Evolutionary conservation across 116 monocot species (phyloP), one percentile per base, ranked within the genome.

Genomic region (Thalassia testudinum): DNA sequence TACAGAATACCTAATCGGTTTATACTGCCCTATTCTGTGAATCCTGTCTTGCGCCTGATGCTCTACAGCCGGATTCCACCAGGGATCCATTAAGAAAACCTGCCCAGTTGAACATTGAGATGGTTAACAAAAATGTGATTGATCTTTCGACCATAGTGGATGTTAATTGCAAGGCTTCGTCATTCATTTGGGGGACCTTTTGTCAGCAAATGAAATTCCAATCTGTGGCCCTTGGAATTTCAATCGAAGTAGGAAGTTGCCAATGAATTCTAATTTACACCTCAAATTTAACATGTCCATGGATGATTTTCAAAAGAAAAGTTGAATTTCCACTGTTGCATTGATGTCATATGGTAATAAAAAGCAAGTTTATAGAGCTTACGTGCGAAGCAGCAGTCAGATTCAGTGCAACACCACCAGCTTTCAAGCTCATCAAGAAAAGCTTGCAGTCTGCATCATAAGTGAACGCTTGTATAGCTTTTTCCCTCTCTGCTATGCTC

Each of bases 1-100:
- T 34, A 34, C 0, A 38, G 19, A 7, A 27, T 15, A 89, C 91
- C 76, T 85, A 57, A 91, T 85, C 17, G 91, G 91, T 61, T 91
- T 91, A 56, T 69, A 81, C 47, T 91, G 85, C 15, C 85, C 91
- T 23, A 91, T 85, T 18, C 91, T 58, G 27, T 91, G 91, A 21
- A 91, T 91, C 42, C 91, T 58, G 59, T 91, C 91, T 48, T 91
- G 91, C 38, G 91, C 91, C 58, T 91, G 85, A 42, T 63, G 64
- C 54, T 91, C 91, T 51, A 91, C 85, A 6, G 91, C 91, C n/a
- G 85, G 91, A 62, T 91, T 91, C 91, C 91, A 91, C 91, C 91
- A 91, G 21, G 91, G 91, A 49, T 91, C 91, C 91, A 91, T 85
- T 61, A 91, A 63, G 49, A 85, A 85, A 24, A 91, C 85, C 91